These are phyloP conservation scores for Dioszegia crocea DNA, from an alignment of 768 basidiomycete species.

Conservation along the genomic window DNA sequence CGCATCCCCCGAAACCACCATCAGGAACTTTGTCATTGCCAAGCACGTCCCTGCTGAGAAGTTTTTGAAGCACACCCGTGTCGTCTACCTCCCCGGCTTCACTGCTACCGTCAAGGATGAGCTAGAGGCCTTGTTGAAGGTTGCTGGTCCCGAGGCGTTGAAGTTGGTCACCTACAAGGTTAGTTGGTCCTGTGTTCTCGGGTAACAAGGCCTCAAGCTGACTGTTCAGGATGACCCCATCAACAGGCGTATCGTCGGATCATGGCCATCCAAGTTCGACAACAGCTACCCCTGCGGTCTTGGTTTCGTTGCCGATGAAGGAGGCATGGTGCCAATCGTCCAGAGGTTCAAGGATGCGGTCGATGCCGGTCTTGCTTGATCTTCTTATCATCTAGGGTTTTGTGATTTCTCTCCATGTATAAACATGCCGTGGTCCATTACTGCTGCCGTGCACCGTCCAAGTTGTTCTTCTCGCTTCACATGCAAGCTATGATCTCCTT, in stretches of 20 bases:
- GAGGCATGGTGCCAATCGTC: conserved; percentile 48
- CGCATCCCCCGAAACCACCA: conserved; percentile 43
- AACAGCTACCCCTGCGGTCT: conserved; percentile 42
- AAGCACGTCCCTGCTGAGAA: conserved; percentile 43
- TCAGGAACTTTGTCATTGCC: conserved; percentile 49
- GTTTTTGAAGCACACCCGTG: conserved; percentile 43
- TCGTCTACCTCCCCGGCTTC: conserved; percentile 47
- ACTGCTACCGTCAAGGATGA: conserved; percentile 45
- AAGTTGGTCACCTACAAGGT: conserved; percentile 43
- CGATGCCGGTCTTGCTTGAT: conserved; percentile 39
- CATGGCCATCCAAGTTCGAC: conserved; percentile 47
- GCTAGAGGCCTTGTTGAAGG: conserved; percentile 42
- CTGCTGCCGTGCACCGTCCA: too few relatives aligned
- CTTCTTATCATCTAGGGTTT: neutral
- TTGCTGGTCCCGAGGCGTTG: conserved; percentile 44
- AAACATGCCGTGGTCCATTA: too few relatives aligned
- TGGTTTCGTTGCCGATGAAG: conserved; percentile 45
- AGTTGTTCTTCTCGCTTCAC: too few relatives aligned
- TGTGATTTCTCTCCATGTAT: too few relatives aligned
- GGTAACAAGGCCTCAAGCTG: neutral
- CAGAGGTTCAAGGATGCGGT: conserved; percentile 46
- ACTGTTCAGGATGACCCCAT: conserved; percentile 41
- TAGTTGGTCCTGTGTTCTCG: conserved; percentile 6
- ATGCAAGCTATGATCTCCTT: too few relatives aligned
- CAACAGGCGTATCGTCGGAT: conserved; percentile 47